These are phyloP conservation scores for Ogataea methanolica DNA, from an alignment of 805 yeast genomes.

Conservation along the genomic window DNA sequence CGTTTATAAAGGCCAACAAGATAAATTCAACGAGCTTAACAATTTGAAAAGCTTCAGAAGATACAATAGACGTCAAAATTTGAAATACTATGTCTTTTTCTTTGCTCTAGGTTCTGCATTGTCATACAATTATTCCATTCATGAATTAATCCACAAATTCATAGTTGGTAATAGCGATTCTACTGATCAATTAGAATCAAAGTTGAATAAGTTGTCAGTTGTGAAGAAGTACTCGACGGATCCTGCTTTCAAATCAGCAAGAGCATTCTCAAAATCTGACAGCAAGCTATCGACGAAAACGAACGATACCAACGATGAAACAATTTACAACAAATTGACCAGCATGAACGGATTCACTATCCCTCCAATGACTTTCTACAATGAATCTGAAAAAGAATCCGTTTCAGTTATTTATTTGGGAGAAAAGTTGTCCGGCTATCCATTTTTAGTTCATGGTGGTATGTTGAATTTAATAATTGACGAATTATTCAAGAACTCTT, in stretches of 20 bases:
- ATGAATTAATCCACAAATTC: slow-evolving; percentile 21
- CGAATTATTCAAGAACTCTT: slow-evolving; percentile 53
- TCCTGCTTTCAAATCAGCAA: slow-evolving; percentile 31
- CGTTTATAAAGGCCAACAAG: slow-evolving; percentile 9
- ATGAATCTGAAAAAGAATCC: slow-evolving; percentile 50
- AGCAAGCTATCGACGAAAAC: slow-evolving; percentile 3
- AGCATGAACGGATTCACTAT: slow-evolving; percentile 79
- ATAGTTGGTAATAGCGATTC: slow-evolving; percentile 16
- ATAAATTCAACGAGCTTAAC: slow-evolving; percentile 6
- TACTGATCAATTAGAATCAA: slow-evolving; percentile 36
- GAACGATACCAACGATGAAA: slow-evolving; percentile 15
- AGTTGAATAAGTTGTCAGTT: slow-evolving; percentile 45
- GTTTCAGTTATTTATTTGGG: slow-evolving; percentile 75
- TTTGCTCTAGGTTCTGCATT: slow-evolving; percentile 24
- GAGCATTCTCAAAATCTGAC: slow-evolving; percentile 45
- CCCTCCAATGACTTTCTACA: slow-evolving; percentile 64
- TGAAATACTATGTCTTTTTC: slow-evolving; percentile 12
- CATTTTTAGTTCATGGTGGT: slow-evolving; percentile 87
- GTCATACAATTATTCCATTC: slow-evolving; percentile 25
- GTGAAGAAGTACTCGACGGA: slow-evolving; percentile 42
- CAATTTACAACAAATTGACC: slow-evolving; percentile 45
- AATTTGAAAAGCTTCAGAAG: slow-evolving; percentile 5
- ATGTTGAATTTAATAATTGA: slow-evolving; percentile 75
- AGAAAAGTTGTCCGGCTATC: slow-evolving; percentile 76
- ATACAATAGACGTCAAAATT: slow-evolving; percentile 8